Conservation (phyloP, 2,329 filamentous ascomycete species). For the Bipolaris sorokiniana region DNA sequence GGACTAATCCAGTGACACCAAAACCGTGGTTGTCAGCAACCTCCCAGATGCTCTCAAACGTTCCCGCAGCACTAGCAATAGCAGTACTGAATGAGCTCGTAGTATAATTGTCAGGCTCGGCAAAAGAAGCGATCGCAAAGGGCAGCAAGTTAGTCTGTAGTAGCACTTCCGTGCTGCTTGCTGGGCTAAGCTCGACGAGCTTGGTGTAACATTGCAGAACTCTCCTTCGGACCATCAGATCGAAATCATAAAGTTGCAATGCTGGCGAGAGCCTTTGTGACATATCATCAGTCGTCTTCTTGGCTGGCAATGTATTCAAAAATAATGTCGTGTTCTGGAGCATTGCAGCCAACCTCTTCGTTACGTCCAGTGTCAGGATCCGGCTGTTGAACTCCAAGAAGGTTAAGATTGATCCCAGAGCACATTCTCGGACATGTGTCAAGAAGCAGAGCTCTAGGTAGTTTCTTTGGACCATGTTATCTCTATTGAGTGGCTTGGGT, state of each 20-base stretch:
- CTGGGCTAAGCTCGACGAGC: slow-evolving; percentile 84
- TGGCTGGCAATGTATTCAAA: slow-evolving; percentile 79
- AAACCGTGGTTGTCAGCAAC: slow-evolving; percentile 93
- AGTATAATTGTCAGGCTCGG: slow-evolving; percentile 87
- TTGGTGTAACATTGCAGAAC: slow-evolving; percentile 95
- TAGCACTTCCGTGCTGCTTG: slow-evolving; percentile 82
- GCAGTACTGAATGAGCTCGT: slow-evolving; percentile 85
- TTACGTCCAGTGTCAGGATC: slow-evolving; percentile 89
- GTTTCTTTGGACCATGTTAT: slow-evolving; percentile 83
- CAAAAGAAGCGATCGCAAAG: slow-evolving; percentile 87
- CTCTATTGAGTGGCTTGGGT: slow-evolving; percentile 90
- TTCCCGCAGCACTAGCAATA: slow-evolving; percentile 87
- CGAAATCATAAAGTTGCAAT: slow-evolving; percentile 85
- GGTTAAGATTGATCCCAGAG: slow-evolving; percentile 85
- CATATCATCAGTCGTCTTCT: slow-evolving; percentile 86
- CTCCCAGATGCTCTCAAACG: slow-evolving; percentile 95
- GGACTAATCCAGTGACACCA: slow-evolving; percentile 84
- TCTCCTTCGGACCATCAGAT: slow-evolving; percentile 89
- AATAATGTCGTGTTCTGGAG: slow-evolving; percentile 93
- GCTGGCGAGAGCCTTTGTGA: slow-evolving; percentile 82
- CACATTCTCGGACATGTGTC: slow-evolving; percentile 92
- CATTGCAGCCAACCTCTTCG: slow-evolving; percentile 90
- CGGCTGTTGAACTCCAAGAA: slow-evolving; percentile 94
- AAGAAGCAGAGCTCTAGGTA: slow-evolving; percentile 90
- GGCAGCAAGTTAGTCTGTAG: slow-evolving; percentile 91